Evolutionary conservation across 768 basidiomycete genomes (phyloP).

Genomic region (Suillus plorans): DNA sequence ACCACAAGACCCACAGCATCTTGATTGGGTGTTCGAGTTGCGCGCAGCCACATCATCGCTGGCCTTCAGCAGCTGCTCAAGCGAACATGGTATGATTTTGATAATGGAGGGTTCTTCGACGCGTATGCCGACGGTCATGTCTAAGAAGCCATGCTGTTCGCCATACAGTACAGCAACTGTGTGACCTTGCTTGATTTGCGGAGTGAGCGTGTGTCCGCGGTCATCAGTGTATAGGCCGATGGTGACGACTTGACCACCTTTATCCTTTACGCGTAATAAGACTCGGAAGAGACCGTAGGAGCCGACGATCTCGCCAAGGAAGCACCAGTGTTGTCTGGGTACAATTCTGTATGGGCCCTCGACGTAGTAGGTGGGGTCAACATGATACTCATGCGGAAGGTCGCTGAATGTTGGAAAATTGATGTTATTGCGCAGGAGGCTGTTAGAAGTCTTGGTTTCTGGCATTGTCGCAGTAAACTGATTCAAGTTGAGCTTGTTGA

Average conservation of each 20-base stretch:
- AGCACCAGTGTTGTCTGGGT: constrained; percentile 32
- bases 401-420: constrained; percentile 26
- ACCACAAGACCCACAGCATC: neutral
- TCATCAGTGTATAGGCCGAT: constrained; percentile 27
- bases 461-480: neutral
- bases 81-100: neutral
- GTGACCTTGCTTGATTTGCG: constrained; percentile 2
- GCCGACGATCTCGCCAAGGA: constrained; percentile 30
- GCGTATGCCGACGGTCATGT: constrained; percentile 7
- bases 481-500: neutral
- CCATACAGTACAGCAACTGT: constrained; percentile 14
- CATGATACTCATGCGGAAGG: constrained; percentile 24
- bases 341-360: neutral
- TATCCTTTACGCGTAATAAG: constrained; percentile 28
- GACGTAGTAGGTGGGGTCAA: constrained; percentile 10
- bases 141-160: constrained; percentile 7
- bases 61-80: neutral
- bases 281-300: constrained; percentile 20
- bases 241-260: constrained; percentile 18
- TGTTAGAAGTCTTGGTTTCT: no score
- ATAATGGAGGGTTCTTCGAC: constrained; percentile 7
- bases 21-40: neutral
- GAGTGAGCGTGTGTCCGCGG: neutral
- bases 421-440: constrained; percentile 10
- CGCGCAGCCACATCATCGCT: neutral